A percentile compares a stretch with the other conserved stretches of the same genome.
Evolutionary conservation across 2,329 filamentous ascomycete genomes (phyloP).

Genomic region (Didymella lethalis): DNA sequence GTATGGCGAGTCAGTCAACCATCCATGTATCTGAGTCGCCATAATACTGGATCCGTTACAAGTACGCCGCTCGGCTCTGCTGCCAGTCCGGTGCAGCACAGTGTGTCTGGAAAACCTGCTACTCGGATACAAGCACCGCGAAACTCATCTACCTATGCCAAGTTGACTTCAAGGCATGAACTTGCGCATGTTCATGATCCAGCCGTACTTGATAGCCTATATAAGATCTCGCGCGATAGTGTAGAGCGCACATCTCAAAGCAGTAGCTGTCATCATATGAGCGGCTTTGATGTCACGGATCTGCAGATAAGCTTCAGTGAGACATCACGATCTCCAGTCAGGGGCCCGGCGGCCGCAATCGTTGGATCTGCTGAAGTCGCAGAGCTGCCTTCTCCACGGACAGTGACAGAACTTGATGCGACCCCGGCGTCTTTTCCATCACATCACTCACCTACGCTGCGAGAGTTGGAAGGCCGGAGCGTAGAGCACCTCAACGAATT

Average conservation of each 20-base stretch:
- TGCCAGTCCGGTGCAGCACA: neutral
- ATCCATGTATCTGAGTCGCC: constrained; percentile 12
- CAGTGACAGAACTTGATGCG: neutral
- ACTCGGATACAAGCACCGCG: neutral
- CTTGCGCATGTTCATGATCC: neutral
- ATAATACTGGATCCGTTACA: neutral
- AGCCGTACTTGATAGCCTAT: neutral
- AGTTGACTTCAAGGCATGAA: neutral
- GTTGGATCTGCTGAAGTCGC: neutral
- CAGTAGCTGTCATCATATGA: neutral
- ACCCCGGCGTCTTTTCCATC: neutral
- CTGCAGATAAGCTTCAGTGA: neutral
- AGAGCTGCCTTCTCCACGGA: neutral
- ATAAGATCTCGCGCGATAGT: neutral
- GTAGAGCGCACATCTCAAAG: neutral
- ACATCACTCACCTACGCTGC: neutral
- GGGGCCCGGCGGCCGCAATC: neutral
- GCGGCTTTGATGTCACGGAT: neutral
- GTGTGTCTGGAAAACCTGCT: neutral
- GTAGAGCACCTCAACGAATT: neutral
- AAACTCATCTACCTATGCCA: too few species aligned
- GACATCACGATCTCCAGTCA: neutral
- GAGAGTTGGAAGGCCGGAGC: neutral
- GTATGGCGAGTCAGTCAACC: constrained; percentile 28
- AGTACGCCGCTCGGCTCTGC: constrained; percentile 30